Conservation (phyloP, 169 alveolate species). For the Plasmodium gallinaceum region DNA sequence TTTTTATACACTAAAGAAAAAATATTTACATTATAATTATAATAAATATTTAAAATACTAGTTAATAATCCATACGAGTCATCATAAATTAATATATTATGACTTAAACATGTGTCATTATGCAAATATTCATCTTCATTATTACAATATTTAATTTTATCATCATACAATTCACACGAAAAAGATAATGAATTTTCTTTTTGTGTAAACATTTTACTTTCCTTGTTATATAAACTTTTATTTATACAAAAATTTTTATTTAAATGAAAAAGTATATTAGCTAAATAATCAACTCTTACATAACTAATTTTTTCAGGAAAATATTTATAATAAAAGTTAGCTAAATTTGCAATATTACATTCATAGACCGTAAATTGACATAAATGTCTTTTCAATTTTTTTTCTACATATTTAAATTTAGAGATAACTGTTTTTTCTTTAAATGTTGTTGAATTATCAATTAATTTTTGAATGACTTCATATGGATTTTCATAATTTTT, state of each 20-base stretch:
- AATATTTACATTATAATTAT: constrained; percentile 40
- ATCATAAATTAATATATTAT: constrained; percentile 47
- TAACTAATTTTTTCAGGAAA: constrained; percentile 56
- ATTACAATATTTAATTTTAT: background rate
- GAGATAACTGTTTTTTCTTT: constrained; percentile 64
- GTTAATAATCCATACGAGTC: constrained; percentile 48
- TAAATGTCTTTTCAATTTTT: constrained; percentile 62
- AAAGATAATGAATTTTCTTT: background rate
- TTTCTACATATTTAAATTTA: constrained; percentile 49
- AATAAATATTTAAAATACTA: constrained; percentile 32
- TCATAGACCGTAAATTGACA: constrained; percentile 72
- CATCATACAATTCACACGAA: too few species aligned
- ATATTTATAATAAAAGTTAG: constrained; percentile 48
- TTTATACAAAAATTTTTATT: background rate
- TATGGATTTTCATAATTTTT: constrained; percentile 37
- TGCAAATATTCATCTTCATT: background rate
- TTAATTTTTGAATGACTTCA: constrained; percentile 47
- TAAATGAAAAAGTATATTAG: constrained; percentile 53
- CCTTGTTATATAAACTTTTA: background rate
- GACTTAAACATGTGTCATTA: background rate
- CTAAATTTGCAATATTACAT: constrained; percentile 29
- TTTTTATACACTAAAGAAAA: constrained; percentile 52
- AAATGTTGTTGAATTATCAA: constrained; percentile 40
- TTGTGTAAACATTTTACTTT: background rate
- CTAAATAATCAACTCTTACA: constrained; percentile 36